phyloP scores from a whole-genome alignment of 495 filamentous ascomycete genomes.

The Rostrohypoxylon terebratum region DNA sequence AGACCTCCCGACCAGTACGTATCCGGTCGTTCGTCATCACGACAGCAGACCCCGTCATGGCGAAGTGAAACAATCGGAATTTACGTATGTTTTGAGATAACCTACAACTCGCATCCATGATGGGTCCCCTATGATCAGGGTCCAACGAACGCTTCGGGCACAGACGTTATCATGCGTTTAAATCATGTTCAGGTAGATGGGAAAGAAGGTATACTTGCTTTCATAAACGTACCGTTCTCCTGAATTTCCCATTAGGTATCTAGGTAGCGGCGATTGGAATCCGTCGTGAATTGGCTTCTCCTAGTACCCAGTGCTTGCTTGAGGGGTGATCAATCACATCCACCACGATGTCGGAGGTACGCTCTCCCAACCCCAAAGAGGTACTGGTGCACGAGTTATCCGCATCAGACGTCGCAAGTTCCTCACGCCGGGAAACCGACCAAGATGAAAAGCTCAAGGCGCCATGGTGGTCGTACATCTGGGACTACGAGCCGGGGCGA shows the following conservation, averaged over 20 bases:
- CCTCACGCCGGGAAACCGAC: conserved; percentile 19
- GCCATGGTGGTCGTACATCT: conserved; percentile 46
- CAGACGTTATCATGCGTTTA: conserved; percentile 4
- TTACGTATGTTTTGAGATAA: conserved; percentile 19
- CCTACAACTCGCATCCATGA: neutral
- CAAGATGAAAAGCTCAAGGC: conserved; percentile 19
- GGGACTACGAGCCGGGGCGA: conserved; percentile 47
- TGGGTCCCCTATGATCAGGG: neutral
- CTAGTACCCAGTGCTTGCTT: neutral
- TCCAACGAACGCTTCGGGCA: neutral
- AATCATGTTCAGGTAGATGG: neutral
- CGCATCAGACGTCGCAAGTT: conserved; percentile 1
- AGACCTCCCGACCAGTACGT: neutral
- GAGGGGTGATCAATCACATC: neutral
- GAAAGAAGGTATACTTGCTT: neutral
- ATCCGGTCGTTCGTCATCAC: conserved; percentile 19
- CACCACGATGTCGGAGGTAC: conserved; percentile 28
- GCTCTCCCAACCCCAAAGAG: conserved; percentile 28
- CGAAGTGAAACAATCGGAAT: conserved; percentile 29
- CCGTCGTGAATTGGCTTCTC: neutral
- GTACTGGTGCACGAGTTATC: conserved; percentile 27
- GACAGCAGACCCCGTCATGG: conserved; percentile 42
- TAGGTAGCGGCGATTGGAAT: neutral
- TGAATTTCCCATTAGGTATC: neutral
- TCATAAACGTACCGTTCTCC: conserved; percentile 7